Base-by-base conservation (phyloP, 2,329 filamentous ascomycete species). In the Colletotrichum sublineola region DNA sequence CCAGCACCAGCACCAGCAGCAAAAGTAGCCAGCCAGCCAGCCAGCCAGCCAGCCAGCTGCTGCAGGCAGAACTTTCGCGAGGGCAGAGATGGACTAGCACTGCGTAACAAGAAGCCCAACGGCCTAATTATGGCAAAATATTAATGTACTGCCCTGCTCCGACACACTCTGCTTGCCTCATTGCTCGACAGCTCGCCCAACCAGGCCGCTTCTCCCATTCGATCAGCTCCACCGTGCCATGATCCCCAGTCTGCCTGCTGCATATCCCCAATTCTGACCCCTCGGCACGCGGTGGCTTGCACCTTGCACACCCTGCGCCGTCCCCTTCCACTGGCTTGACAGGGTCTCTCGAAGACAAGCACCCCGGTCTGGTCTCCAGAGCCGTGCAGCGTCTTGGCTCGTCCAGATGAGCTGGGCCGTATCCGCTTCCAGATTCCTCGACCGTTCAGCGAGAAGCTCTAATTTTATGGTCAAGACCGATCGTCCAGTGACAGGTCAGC, bases 401-500 rank as follows among this genome's bases (percentile, higher is more conserved):
- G 52, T 73, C 62, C 68, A 74, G 72, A 74, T 75, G 74, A 74
- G 72, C 72, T 65, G 74, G 74, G 61, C 68, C 65, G 72, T 70
- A 72, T 74, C 72, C 72, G 72, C 74, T 74, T 68, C 68, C 67
- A 72, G 65, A 70, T 62, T 36, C 46, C 60, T 72, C 71, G 67
- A 67, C 71, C 67, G 36, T 71, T 63, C 64, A 72, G 60, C 29
- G 67, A 65, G 36, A 58, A 66, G 68, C 81, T 80, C 82, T 85
- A 83, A 84, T 85, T 84, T 85, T 82, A 85, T 83, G 79, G 77
- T 74, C 76, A 79, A 74, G 77, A 75, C 73, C 75, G 66, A 75
- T 77, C 80, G 78, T 81, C 84, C 84, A 85, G 79, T 84, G 79
- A 83, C 81, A 83, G 78, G 79, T 79, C 80, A 79, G 78, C 75